Evolutionary conservation across 192 early-diverging fungal genomes (phyloP).

Genomic region (Linnemannia schmuckeri): DNA sequence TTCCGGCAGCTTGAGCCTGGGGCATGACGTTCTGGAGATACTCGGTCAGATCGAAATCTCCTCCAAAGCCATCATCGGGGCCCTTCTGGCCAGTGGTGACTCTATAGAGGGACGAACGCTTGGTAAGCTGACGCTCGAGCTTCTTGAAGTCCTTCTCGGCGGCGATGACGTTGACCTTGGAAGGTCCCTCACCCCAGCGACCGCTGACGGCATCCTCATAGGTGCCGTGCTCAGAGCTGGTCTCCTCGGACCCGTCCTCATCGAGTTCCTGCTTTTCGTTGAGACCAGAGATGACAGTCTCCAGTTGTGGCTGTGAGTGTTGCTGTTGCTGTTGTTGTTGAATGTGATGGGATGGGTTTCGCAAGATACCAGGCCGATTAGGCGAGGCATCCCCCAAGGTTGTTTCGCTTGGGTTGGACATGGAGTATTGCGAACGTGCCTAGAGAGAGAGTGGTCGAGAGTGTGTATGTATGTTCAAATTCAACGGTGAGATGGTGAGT

Average conservation of each 20-base stretch:
- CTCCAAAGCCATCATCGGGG: conserved; percentile 21
- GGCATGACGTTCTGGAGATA: conserved; percentile 56
- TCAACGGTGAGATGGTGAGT: background rate
- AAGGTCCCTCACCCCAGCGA: conserved; percentile 55
- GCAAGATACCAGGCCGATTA: conserved; percentile 23
- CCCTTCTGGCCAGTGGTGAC: conserved; percentile 29
- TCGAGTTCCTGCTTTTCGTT: conserved; percentile 36
- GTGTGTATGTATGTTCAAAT: background rate
- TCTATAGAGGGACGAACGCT: conserved; percentile 26
- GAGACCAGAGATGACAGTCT: conserved; percentile 34
- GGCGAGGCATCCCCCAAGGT: conserved; percentile 36
- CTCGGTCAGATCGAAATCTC: conserved; percentile 60
- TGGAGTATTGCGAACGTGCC: background rate
- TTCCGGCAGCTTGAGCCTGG: conserved; percentile 53
- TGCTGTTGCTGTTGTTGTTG: background rate
- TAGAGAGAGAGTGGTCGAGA: background rate
- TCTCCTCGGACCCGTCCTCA: conserved; percentile 12
- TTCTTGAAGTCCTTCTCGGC: conserved; percentile 37
- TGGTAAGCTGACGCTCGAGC: conserved; percentile 41
- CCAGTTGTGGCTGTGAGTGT: conserved; percentile 11
- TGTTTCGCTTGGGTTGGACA: conserved; percentile 49
- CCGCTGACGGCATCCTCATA: conserved; percentile 39
- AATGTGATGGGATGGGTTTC: conserved; percentile 17
- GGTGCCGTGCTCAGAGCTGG: conserved; percentile 12
- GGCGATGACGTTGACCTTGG: conserved; percentile 30